Percentiles rank a stretch among this genome's conserved stretches.
Conservation (phyloP, 208 protist genomes). For the Phytomonas francai region DNA sequence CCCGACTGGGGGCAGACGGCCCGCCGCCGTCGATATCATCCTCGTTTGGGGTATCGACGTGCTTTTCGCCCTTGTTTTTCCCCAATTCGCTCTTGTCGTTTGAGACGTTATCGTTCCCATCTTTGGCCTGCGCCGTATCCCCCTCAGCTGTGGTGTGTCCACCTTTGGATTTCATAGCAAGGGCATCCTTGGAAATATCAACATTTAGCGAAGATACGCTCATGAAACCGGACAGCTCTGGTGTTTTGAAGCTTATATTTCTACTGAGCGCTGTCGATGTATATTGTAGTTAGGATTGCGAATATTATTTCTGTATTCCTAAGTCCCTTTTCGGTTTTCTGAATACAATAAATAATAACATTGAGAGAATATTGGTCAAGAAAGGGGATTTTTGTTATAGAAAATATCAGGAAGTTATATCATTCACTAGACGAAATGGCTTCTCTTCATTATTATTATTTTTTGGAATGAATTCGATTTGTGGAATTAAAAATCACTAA, state of each 20-base stretch:
- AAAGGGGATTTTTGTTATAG: background rate
- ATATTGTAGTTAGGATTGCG: background rate
- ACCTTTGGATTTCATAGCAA: background rate
- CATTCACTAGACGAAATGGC: background rate
- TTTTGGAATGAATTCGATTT: background rate
- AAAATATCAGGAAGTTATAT: background rate
- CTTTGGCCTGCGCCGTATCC: background rate
- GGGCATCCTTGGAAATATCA: background rate
- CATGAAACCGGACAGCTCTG: background rate
- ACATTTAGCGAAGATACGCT: background rate
- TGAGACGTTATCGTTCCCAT: background rate
- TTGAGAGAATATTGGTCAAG: background rate
- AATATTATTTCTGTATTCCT: background rate
- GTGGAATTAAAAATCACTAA: background rate
- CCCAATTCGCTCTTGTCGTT: background rate
- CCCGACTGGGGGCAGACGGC: background rate
- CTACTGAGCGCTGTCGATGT: background rate
- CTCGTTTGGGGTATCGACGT: background rate
- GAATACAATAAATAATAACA: background rate
- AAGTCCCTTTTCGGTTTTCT: background rate
- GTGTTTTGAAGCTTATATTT: background rate
- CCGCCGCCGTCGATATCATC: background rate
- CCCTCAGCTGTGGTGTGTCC: background rate
- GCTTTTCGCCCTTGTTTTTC: constrained; percentile 2
- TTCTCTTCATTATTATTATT: background rate